Conservation (phyloP, 2,329 filamentous ascomycete species). For the Didymella sp. region DNA sequence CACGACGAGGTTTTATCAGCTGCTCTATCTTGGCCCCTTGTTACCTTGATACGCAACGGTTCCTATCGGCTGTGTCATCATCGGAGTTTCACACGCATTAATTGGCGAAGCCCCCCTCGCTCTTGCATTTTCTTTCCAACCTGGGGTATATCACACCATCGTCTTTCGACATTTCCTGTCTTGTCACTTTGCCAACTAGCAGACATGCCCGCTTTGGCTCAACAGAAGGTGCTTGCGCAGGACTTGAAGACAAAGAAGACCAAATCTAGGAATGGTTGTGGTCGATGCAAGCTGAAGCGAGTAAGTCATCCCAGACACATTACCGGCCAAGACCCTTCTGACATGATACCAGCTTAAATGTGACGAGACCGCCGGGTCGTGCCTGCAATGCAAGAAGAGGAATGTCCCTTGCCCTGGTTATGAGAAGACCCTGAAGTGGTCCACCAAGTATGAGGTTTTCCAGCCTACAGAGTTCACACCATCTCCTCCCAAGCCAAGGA, state of each 20-base stretch:
- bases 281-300: slow-evolving; percentile 47
- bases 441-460: slow-evolving; percentile 58
- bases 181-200: slow-evolving; percentile 11
- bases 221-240: slow-evolving; percentile 34
- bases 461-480: slow-evolving; percentile 41
- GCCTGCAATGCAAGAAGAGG: slow-evolving; percentile 54
- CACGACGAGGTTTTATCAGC: slow-evolving; percentile 38
- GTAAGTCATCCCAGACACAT: slow-evolving; percentile 25
- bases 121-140: slow-evolving; percentile 19
- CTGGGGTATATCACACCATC: slow-evolving; percentile 31
- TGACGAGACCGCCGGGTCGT: slow-evolving; percentile 53
- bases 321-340: slow-evolving; percentile 16
- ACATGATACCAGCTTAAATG: slow-evolving; percentile 51
- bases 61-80: slow-evolving; percentile 39
- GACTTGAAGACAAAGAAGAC: slow-evolving; percentile 46
- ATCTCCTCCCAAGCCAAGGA: slow-evolving; percentile 24
- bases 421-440: slow-evolving; percentile 57
- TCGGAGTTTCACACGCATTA: slow-evolving; percentile 24
- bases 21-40: slow-evolving; percentile 34
- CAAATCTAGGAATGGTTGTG: slow-evolving; percentile 47
- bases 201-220: slow-evolving; percentile 42
- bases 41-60: slow-evolving; percentile 35
- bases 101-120: slow-evolving; percentile 16
- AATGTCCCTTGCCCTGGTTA: slow-evolving; percentile 57
- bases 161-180: slow-evolving; percentile 27